Percentiles rank a stretch among this genome's conserved stretches.
Evolutionary conservation across 768 basidiomycete genomes (phyloP).

Genomic region (Russula griseocarnosa): DNA sequence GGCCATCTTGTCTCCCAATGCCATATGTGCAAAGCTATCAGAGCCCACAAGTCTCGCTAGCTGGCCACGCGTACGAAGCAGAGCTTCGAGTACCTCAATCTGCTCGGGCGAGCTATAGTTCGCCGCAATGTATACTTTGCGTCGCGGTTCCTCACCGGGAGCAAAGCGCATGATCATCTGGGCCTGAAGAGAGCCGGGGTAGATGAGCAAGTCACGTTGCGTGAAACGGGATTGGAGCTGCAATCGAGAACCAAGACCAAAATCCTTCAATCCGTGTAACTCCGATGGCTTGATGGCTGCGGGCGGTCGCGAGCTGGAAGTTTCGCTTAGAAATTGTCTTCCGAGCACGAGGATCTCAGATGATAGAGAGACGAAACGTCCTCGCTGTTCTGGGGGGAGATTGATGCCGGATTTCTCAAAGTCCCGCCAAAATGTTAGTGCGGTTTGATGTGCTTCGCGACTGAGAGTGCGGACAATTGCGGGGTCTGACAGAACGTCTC

Average conservation of each 20-base stretch:
- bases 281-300: constrained; percentile 65
- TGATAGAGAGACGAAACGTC: constrained; percentile 83
- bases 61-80: constrained; percentile 74
- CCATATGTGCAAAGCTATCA: constrained; percentile 82
- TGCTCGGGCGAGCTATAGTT: constrained; percentile 73
- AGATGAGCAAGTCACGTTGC: constrained; percentile 69
- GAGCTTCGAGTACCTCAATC: constrained; percentile 68
- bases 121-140: constrained; percentile 76
- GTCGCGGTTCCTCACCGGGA: constrained; percentile 76
- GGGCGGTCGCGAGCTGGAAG: constrained; percentile 58
- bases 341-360: constrained; percentile 87
- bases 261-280: constrained; percentile 67
- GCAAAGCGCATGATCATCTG: constrained; percentile 91
- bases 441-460: constrained; percentile 78
- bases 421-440: constrained; percentile 91
- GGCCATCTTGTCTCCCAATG: constrained; percentile 94
- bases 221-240: constrained; percentile 75
- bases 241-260: constrained; percentile 69
- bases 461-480: constrained; percentile 61
- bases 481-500: constrained; percentile 63
- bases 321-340: constrained; percentile 75
- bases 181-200: constrained; percentile 85
- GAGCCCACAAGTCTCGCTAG: constrained; percentile 82
- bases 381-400: constrained; percentile 70
- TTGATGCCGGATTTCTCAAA: constrained; percentile 97